Conservation (phyloP, 192 early-diverging fungal genomes). For the Diversispora epigaea region DNA sequence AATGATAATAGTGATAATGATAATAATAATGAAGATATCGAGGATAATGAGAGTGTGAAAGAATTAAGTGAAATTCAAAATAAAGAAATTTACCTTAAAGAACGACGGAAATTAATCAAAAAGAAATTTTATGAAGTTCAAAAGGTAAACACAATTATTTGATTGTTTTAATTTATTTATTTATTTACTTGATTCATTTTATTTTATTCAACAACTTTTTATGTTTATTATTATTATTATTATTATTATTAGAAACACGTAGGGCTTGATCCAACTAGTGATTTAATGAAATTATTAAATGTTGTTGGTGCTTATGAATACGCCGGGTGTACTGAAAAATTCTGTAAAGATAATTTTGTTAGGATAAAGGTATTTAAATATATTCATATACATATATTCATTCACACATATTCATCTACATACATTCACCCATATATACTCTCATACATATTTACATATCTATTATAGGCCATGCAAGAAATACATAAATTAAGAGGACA, state of each 20-base stretch:
- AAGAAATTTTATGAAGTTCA: conserved; percentile 74
- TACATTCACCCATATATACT: not conserved
- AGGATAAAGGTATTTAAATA: conserved; percentile 66
- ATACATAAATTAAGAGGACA: conserved; percentile 75
- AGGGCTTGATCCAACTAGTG: conserved; percentile 79
- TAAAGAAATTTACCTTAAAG: conserved; percentile 61
- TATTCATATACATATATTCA: not conserved
- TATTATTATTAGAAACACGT: conserved; percentile 69
- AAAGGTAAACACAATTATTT: conserved; percentile 36
- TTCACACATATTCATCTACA: not conserved
- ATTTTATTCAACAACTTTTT: not conserved
- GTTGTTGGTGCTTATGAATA: conserved; percentile 90
- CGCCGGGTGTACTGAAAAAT: conserved; percentile 60
- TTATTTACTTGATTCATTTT: too few species aligned
- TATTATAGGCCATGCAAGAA: conserved; percentile 65
- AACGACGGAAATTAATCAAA: conserved; percentile 54
- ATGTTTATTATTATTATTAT: too few species aligned
- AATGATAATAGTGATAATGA: conserved; percentile 57
- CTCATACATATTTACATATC: not conserved
- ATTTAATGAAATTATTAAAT: conserved; percentile 80
- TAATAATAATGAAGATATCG: conserved; percentile 50
- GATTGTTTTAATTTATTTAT: not conserved
- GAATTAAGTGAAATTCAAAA: conserved; percentile 54
- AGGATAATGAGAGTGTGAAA: conserved; percentile 37
- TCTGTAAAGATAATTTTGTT: conserved; percentile 82